These are phyloP conservation scores for Fusarium ramigenum DNA, from an alignment of 2,329 filamentous ascomycete genomes.

Conservation along the genomic window DNA sequence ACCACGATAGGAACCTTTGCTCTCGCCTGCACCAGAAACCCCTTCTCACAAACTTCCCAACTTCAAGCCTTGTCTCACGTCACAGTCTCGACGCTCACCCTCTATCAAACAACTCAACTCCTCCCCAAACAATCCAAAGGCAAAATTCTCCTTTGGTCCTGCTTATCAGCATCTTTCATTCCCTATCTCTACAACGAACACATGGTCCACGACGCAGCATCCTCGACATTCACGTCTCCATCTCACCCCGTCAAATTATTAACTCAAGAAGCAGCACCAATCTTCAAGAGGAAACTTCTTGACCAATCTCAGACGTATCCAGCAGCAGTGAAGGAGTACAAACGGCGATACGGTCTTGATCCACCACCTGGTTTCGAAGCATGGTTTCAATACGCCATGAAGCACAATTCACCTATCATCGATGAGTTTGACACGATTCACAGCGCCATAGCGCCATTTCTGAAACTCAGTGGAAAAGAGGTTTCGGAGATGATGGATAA, in stretches of 20 bases:
- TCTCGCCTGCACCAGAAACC: slow-evolving; percentile 44
- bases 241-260: slow-evolving; percentile 51
- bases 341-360: slow-evolving; percentile 51
- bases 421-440: slow-evolving; percentile 60
- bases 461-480: slow-evolving; percentile 49
- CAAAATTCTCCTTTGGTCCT: slow-evolving; percentile 43
- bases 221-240: not conserved
- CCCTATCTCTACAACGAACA: slow-evolving; percentile 45
- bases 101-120: slow-evolving; percentile 45
- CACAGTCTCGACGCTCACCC: slow-evolving; percentile 42
- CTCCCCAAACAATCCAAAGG: slow-evolving; percentile 46
- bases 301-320: slow-evolving; percentile 52
- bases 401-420: slow-evolving; percentile 55
- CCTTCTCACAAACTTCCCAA: slow-evolving; percentile 42
- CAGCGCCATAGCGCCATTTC: slow-evolving; percentile 53
- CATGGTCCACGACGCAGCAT: slow-evolving; percentile 35
- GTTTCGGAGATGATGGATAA: slow-evolving; percentile 43
- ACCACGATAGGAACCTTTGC: slow-evolving; percentile 46
- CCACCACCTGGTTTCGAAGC: slow-evolving; percentile 58
- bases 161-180: slow-evolving; percentile 44
- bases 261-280: slow-evolving; percentile 36
- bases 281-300: slow-evolving; percentile 46
- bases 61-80: slow-evolving; percentile 41
- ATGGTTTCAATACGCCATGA: slow-evolving; percentile 56
- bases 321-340: slow-evolving; percentile 54